Evolutionary conservation across 345 rosid genomes (phyloP).

Genomic region (Kernera saxatilis): DNA sequence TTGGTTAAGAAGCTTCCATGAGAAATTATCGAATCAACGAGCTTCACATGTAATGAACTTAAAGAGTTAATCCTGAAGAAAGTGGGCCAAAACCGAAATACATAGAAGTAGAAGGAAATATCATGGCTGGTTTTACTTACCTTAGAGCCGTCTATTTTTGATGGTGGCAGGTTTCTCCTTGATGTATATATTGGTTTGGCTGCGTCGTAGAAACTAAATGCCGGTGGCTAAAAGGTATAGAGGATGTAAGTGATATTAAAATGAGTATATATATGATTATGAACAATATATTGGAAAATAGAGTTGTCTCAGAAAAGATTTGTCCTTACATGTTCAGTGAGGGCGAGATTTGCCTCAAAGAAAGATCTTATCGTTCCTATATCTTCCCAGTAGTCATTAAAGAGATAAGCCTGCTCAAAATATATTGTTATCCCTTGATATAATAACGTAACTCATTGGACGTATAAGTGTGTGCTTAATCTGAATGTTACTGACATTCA

Average conservation of each 20-base stretch:
- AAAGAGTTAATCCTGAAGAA: background rate
- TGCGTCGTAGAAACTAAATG: constrained; percentile 92
- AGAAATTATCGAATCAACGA: constrained; percentile 79
- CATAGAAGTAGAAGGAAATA: background rate
- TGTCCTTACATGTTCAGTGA: constrained; percentile 76
- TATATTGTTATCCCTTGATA: background rate
- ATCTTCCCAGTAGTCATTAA: constrained; percentile 97
- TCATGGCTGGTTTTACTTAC: constrained; percentile 26
- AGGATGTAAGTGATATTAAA: background rate
- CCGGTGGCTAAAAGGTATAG: constrained; percentile 58
- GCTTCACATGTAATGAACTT: constrained; percentile 35
- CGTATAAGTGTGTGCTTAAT: constrained; percentile 9
- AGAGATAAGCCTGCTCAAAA: constrained; percentile 76
- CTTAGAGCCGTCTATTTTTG: constrained; percentile 75
- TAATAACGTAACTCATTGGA: background rate
- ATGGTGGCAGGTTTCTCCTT: constrained; percentile 88
- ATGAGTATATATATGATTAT: background rate
- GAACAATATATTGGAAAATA: background rate
- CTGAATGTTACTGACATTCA: constrained; percentile 44
- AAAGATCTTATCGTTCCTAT: constrained; percentile 96
- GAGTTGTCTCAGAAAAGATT: background rate
- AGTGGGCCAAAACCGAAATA: background rate
- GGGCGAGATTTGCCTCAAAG: constrained; percentile 92
- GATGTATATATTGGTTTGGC: constrained; percentile 86
- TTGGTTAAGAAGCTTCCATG: constrained; percentile 82